Percentiles rank a stretch among this genome's conserved stretches.
Evolutionary conservation across 768 basidiomycete genomes (phyloP).

Genomic region (Macrolepiota dolichaula): DNA sequence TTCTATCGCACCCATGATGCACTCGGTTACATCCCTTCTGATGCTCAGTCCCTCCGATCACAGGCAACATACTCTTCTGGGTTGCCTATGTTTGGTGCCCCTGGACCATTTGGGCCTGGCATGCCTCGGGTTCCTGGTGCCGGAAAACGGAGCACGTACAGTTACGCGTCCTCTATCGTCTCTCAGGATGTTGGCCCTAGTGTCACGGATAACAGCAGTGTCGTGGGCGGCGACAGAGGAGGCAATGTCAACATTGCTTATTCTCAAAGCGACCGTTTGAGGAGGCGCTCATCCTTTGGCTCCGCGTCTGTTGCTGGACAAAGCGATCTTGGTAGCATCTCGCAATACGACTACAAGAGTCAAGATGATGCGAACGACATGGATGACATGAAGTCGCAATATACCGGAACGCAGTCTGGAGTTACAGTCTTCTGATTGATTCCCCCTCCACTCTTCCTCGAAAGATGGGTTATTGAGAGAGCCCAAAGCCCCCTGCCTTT

Average conservation of each 20-base stretch:
- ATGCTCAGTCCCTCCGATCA: slow-evolving; percentile 92
- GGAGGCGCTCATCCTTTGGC: slow-evolving; percentile 71
- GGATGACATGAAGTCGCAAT: slow-evolving; percentile 89
- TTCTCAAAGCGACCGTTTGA: slow-evolving; percentile 88
- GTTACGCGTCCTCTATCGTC: slow-evolving; percentile 89
- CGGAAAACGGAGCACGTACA: slow-evolving; percentile 73
- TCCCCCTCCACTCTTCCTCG: background rate
- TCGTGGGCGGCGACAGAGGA: slow-evolving; percentile 49
- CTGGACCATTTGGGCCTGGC: slow-evolving; percentile 67
- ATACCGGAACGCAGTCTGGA: slow-evolving; percentile 80
- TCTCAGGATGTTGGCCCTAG: slow-evolving; percentile 85
- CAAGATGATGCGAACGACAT: slow-evolving; percentile 78
- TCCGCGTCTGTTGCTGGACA: slow-evolving; percentile 67
- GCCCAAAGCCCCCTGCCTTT: background rate
- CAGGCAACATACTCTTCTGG: slow-evolving; percentile 96
- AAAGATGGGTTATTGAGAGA: background rate
- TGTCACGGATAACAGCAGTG: slow-evolving; percentile 57
- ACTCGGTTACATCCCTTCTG: slow-evolving; percentile 90
- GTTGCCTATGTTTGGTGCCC: slow-evolving; percentile 75
- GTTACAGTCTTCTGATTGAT: slow-evolving; percentile 76
- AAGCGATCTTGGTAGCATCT: slow-evolving; percentile 77
- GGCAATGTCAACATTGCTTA: slow-evolving; percentile 66
- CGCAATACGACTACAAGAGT: slow-evolving; percentile 83
- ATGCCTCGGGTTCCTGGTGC: slow-evolving; percentile 61
- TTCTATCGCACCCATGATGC: slow-evolving; percentile 97